A percentile compares a stretch with the other conserved stretches of the same genome.
Evolutionary conservation across 2,329 filamentous ascomycete genomes (phyloP).

Genomic region (Ascocoryne sarcoides): DNA sequence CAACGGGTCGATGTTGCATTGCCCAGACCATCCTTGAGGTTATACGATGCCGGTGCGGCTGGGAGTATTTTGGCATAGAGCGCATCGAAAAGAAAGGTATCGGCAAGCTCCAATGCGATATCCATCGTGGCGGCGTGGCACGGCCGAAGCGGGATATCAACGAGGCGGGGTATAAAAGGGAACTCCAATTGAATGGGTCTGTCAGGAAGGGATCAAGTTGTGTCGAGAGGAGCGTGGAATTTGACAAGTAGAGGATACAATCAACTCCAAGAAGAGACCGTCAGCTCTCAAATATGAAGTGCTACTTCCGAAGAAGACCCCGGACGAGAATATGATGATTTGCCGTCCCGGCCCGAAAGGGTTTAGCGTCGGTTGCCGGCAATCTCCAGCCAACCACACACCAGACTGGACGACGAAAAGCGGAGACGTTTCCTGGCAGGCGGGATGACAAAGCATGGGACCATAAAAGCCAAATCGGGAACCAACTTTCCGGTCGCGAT

Average conservation of each 20-base stretch:
- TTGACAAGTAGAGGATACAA: too few relatives aligned
- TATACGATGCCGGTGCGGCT: slow-evolving; percentile 42
- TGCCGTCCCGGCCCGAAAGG: neutral
- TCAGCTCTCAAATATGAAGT: too few relatives aligned
- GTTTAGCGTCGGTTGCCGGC: neutral
- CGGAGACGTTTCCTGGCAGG: too few relatives aligned
- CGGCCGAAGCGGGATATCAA: neutral
- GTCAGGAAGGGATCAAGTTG: too few relatives aligned
- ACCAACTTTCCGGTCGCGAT: too few relatives aligned
- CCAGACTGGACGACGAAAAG: neutral
- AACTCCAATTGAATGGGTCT: too few relatives aligned
- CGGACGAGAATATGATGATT: neutral
- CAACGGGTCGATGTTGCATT: slow-evolving; percentile 52
- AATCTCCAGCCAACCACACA: neutral
- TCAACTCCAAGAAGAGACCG: too few relatives aligned
- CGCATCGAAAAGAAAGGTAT: slow-evolving; percentile 74
- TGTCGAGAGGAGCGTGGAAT: too few relatives aligned
- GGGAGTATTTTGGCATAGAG: slow-evolving; percentile 68
- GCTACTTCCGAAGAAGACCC: neutral
- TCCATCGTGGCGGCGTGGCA: slow-evolving; percentile 58
- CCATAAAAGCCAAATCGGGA: too few relatives aligned
- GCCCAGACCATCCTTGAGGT: slow-evolving; percentile 38
- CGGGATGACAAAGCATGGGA: too few relatives aligned
- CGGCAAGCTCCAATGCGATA: slow-evolving; percentile 77
- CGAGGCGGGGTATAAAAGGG: too few relatives aligned